These are phyloP conservation scores for Acanthamoeba healyi DNA, from an alignment of 208 protist genomes.

Conservation along the genomic window DNA sequence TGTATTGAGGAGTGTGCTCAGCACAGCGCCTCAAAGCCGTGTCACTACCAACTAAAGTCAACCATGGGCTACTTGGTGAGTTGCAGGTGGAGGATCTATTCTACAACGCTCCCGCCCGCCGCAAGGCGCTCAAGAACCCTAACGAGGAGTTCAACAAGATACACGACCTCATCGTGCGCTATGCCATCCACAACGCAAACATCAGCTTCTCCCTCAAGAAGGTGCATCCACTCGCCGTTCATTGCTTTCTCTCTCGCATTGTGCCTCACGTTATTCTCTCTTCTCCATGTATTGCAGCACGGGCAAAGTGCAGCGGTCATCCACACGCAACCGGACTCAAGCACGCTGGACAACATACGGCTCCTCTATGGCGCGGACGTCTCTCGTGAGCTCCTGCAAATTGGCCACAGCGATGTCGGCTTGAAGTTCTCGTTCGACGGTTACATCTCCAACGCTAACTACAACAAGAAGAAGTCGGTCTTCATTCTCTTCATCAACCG, in stretches of 20 bases:
- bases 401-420: constrained; percentile 63
- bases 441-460: constrained; percentile 91
- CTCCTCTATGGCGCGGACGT: constrained; percentile 83
- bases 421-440: constrained; percentile 84
- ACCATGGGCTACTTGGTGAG: constrained; percentile 14
- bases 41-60: background rate
- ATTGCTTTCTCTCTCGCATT: background rate
- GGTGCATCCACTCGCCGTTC: background rate
- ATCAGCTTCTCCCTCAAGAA: constrained; percentile 87
- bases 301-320: constrained; percentile 84
- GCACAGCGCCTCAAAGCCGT: background rate
- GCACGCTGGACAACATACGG: constrained; percentile 81
- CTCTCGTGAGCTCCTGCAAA: constrained; percentile 79
- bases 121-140: constrained; percentile 91
- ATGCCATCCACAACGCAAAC: constrained; percentile 85
- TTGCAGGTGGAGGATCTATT: constrained; percentile 95
- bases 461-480: constrained; percentile 85
- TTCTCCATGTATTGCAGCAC: constrained; percentile 14
- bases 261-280: background rate
- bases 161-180: constrained; percentile 90
- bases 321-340: constrained; percentile 79
- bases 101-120: constrained; percentile 93
- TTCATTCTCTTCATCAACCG: constrained; percentile 94
- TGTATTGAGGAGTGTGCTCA: background rate
- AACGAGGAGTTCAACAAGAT: constrained; percentile 95